phyloP scores from a whole-genome alignment of 106 monocot genomes.

The Allium sativum region DNA sequence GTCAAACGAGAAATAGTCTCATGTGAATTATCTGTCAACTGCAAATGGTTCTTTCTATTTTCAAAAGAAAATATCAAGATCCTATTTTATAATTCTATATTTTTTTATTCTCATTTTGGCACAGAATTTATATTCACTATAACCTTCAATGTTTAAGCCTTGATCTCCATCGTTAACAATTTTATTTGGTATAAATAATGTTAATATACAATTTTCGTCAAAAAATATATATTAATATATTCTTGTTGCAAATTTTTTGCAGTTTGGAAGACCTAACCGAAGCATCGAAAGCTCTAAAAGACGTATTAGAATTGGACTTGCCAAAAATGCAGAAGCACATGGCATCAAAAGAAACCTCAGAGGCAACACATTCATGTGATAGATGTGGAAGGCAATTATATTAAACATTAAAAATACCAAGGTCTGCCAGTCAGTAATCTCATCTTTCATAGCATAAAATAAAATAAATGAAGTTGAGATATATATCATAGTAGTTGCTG shows the following conservation, averaged over 20 bases:
- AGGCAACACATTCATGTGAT: conserved; percentile 44
- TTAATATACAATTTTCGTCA: too few species aligned
- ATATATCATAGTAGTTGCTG: not conserved
- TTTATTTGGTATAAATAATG: too few species aligned
- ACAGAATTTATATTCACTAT: too few species aligned
- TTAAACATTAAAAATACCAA: not conserved
- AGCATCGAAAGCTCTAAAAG: conserved; percentile 62
- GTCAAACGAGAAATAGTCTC: too few species aligned
- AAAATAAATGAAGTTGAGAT: not conserved
- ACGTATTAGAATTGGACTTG: conserved; percentile 72
- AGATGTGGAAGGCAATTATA: conserved; percentile 41
- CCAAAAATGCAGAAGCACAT: conserved; percentile 50
- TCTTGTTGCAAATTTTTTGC: not conserved
- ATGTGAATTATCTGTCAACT: too few species aligned
- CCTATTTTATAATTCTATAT: too few species aligned
- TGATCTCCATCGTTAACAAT: too few species aligned
- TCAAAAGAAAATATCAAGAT: too few species aligned
- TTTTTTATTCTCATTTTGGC: too few species aligned
- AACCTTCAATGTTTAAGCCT: too few species aligned
- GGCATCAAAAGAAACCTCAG: conserved; percentile 13
- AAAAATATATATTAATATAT: not conserved
- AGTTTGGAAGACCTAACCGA: conserved; percentile 78
- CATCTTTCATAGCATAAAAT: not conserved
- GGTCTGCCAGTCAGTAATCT: not conserved
- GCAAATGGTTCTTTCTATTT: too few species aligned